phyloP scores from a whole-genome alignment of 768 basidiomycete genomes.

The Amanita subjunquillea region DNA sequence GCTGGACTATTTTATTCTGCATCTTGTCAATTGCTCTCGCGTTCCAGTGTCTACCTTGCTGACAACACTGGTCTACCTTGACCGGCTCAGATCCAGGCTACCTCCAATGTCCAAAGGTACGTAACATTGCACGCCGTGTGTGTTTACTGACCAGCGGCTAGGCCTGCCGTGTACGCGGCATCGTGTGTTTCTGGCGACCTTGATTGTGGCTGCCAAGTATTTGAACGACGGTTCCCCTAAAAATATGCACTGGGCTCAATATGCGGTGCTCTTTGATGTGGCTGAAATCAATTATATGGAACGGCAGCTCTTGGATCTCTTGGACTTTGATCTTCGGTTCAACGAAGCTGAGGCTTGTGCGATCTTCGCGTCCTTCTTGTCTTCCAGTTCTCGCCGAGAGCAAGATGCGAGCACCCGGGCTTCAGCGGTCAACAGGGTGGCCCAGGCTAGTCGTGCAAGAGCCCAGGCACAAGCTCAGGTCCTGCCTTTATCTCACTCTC shows the following conservation, averaged over 20 bases:
- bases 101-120: conserved; percentile 79
- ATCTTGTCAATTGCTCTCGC: conserved; percentile 70
- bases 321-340: conserved; percentile 90
- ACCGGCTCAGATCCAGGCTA: conserved; percentile 72
- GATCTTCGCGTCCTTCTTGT: conserved; percentile 64
- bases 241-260: conserved; percentile 87
- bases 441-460: conserved; percentile 43
- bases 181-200: conserved; percentile 89
- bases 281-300: conserved; percentile 94
- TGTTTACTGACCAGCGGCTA: conserved; percentile 21
- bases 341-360: conserved; percentile 70
- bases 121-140: conserved; percentile 12
- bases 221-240: conserved; percentile 94
- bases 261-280: conserved; percentile 66
- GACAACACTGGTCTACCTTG: conserved; percentile 85
- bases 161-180: conserved; percentile 86
- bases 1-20: conserved; percentile 77
- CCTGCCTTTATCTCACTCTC: conserved; percentile 20
- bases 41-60: conserved; percentile 89
- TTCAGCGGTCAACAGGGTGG: conserved; percentile 43
- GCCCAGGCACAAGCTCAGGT: conserved; percentile 24
- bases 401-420: conserved; percentile 34
- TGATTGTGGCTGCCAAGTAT: conserved; percentile 95
- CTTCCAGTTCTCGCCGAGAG: conserved; percentile 12
- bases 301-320: conserved; percentile 83